Percentiles rank a stretch among this genome's conserved stretches.
phyloP scores from a whole-genome alignment of 2,329 filamentous ascomycete species.

The Hortaea werneckii region DNA sequence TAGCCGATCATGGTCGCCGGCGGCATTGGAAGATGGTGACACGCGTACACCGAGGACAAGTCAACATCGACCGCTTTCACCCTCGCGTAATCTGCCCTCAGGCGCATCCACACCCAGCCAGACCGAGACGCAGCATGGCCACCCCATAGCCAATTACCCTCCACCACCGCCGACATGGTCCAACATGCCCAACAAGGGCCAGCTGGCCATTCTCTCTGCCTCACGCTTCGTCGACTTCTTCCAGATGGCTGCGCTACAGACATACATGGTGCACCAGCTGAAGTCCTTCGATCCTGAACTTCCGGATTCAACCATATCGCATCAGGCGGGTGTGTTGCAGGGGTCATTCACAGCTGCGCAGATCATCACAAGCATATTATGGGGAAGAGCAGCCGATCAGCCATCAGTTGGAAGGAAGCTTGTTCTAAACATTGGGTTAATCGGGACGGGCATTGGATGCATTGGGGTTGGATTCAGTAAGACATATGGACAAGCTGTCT shows the following conservation, averaged over 20 bases:
- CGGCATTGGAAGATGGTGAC: conserved; percentile 12
- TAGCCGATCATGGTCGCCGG: conserved; percentile 5
- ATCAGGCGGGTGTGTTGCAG: conserved; percentile 32
- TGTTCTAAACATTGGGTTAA: conserved; percentile 30
- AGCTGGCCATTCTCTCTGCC: conserved; percentile 29
- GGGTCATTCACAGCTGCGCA: conserved; percentile 34
- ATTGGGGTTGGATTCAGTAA: conserved; percentile 31
- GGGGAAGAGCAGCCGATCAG: conserved; percentile 32
- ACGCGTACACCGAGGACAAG: conserved; percentile 2
- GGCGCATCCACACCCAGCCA: conserved; percentile 11
- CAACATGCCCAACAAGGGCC: conserved; percentile 32
- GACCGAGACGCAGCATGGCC: conserved; percentile 7
- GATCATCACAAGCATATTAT: conserved; percentile 32
- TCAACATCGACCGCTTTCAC: conserved; percentile 1
- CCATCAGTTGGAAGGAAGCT: conserved; percentile 36
- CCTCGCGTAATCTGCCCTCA: conserved; percentile 7
- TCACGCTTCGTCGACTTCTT: conserved; percentile 37
- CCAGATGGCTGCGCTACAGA: conserved; percentile 34
- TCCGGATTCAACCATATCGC: conserved; percentile 37
- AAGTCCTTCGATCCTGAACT: conserved; percentile 32
- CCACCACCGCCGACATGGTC: conserved; percentile 27
- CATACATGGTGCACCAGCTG: conserved; percentile 36
- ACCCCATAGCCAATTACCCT: conserved; percentile 8
- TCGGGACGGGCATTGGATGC: conserved; percentile 30
- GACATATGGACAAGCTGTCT: conserved; percentile 31